Evolutionary conservation across 768 basidiomycete genomes (phyloP).

Genomic region (Tricholomella constricta): DNA sequence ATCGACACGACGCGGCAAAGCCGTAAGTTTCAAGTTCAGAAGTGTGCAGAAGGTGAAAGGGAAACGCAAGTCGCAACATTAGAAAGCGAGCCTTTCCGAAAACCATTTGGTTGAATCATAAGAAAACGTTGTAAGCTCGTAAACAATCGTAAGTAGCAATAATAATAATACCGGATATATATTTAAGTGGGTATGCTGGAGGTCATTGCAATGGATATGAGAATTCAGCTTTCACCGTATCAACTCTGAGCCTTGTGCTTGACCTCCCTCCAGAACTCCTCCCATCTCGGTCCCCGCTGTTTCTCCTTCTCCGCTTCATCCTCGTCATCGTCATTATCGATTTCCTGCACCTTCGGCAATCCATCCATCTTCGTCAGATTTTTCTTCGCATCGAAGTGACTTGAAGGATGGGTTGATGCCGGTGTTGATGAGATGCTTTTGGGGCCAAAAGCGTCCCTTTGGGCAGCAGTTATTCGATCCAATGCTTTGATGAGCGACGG

Average conservation of each 20-base stretch:
- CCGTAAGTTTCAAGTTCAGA: too few relatives aligned
- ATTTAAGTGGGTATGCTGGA: neutral
- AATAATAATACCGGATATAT: slow-evolving; percentile 13
- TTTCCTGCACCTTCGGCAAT: slow-evolving; percentile 12
- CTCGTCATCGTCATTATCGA: slow-evolving; percentile 10
- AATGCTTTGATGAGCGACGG: slow-evolving; percentile 65
- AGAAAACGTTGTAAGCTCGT: neutral
- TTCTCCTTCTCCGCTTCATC: slow-evolving; percentile 13
- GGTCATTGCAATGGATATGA: neutral
- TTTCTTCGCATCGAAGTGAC: neutral
- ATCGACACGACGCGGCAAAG: too few relatives aligned
- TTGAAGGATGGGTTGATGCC: neutral
- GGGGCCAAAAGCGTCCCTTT: slow-evolving; percentile 47
- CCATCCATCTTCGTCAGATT: slow-evolving; percentile 9
- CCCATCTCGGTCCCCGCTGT: slow-evolving; percentile 34
- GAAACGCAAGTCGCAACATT: neutral
- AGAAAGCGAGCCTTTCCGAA: neutral
- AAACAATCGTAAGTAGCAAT: neutral
- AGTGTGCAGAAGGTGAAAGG: too few relatives aligned
- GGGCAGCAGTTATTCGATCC: slow-evolving; percentile 59
- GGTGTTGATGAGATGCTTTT: neutral
- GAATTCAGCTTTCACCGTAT: neutral
- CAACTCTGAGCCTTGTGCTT: slow-evolving; percentile 30
- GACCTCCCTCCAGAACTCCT: slow-evolving; percentile 49
- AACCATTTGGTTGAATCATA: neutral